A percentile compares a stretch with the other conserved stretches of the same genome.
phyloP scores from a whole-genome alignment of 306 rosid genomes.

The Purshia tridentata region DNA sequence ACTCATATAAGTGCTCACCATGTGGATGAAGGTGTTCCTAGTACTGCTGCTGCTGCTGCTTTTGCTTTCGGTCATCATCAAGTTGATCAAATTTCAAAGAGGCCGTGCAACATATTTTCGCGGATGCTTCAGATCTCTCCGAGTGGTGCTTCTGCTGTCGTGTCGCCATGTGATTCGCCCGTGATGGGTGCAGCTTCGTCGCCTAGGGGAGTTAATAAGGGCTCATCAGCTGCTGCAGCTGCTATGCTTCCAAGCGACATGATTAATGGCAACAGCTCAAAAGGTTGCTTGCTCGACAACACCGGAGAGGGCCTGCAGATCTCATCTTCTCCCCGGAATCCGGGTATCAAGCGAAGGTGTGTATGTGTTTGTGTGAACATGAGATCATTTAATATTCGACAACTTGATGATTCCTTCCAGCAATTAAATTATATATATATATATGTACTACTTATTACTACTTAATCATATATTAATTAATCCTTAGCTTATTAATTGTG shows the following conservation, averaged over 20 bases:
- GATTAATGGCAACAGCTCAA: constrained; percentile 42
- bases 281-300: constrained; percentile 46
- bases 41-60: background rate
- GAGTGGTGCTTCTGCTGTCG: constrained; percentile 26
- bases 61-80: background rate
- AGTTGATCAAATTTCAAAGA: constrained; percentile 19
- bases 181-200: constrained; percentile 23
- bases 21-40: constrained; percentile 13
- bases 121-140: constrained; percentile 92
- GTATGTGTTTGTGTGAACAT: background rate
- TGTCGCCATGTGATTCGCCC: constrained; percentile 36
- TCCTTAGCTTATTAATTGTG: background rate
- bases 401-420: constrained; percentile 10
- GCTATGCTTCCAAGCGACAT: constrained; percentile 42
- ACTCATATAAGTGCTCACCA: background rate
- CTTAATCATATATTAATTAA: background rate
- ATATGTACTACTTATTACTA: background rate
- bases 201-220: constrained; percentile 35
- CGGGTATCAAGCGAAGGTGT: constrained; percentile 79
- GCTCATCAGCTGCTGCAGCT: constrained; percentile 9
- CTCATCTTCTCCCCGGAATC: constrained; percentile 84
- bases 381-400: background rate
- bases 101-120: constrained; percentile 62
- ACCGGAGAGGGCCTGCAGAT: constrained; percentile 62
- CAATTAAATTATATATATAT: too few species aligned